These are phyloP conservation scores for Crithidia expoeki DNA, from an alignment of 208 protist species.

Conservation along the genomic window DNA sequence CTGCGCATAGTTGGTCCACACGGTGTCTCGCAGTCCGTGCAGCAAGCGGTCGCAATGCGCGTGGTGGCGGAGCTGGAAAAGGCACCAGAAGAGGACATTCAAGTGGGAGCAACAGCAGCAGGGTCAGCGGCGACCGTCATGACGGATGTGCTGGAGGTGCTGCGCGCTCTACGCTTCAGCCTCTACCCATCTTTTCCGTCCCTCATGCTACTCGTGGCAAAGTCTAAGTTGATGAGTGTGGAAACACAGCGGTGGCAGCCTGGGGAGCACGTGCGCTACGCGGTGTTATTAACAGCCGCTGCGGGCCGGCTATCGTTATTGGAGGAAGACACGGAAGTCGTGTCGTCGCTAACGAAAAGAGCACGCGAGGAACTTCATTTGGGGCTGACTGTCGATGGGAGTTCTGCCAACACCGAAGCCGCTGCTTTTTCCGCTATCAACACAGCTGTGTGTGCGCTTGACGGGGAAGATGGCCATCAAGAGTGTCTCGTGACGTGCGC, in stretches of 20 bases:
- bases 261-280: conserved; percentile 21
- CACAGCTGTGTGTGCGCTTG: no score
- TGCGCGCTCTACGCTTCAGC: conserved; percentile 35
- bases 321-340: conserved; percentile 7
- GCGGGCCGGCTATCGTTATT: background rate
- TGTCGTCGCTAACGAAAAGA: background rate
- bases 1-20: conserved; percentile 39
- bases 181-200: conserved; percentile 29
- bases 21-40: conserved; percentile 43
- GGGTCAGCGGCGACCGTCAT: background rate
- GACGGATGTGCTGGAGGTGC: conserved; percentile 8
- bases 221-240: conserved; percentile 8
- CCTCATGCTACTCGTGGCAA: conserved; percentile 23
- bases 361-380: conserved; percentile 9
- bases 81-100: background rate
- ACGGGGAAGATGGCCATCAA: conserved; percentile 15
- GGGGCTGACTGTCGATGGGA: background rate
- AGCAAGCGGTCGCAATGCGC: conserved; percentile 49
- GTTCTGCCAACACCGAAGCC: background rate
- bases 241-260: conserved; percentile 8
- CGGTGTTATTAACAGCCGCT: conserved; percentile 24
- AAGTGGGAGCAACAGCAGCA: background rate
- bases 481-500: conserved; percentile 29
- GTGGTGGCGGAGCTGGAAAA: conserved; percentile 24
- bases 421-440: background rate